Base-by-base conservation (phyloP, 371 early-diverging fungal genomes). In the Basidiobolus heterosporus region DNA sequence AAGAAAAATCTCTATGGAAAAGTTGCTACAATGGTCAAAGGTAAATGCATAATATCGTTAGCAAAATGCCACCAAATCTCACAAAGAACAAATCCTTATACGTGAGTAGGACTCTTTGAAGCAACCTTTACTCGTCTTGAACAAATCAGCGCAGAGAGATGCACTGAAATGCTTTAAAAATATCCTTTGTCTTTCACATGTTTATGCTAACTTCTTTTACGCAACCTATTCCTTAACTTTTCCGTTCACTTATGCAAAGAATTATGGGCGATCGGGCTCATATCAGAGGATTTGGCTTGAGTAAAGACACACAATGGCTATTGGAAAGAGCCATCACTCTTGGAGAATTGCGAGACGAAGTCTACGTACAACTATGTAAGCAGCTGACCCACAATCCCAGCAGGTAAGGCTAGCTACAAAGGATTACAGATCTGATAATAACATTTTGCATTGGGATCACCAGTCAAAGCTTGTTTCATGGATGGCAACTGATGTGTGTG, bases 281-380 rank as follows among this genome's bases (percentile, higher is more conserved):
- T 17, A 54, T 62, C 45, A 58, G 58, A 45, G 59, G 56, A 14
- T 56, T 55, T 15, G 48, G 57, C 16, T 39, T 37, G 44, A 54
- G 44, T 14, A 70, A 67, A 20, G 84, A 86, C 43, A 76, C 83
- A 22, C 88, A 88, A 49, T 61, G 69, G 48, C 59, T 93, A 21
- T 58, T 88, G 21, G 80, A 79, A 45, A 61, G 60, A 19, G 94
- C 91, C 2, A 78, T 91, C n/a, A 59, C 65, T 13, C 60, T 66
- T 23, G 86, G 81, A 18, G 78, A 74, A 38, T 65, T 96, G 56
- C 71, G 92, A 17, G 92, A 94, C 55, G 97, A 94, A 61, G 85
- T 92, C 40, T 91, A 85, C 56, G 90, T 89, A 8, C 95, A 94
- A 66, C 55, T 90, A 18, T 88, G 87, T 64, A 91, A 91, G 62